Conservation (phyloP, 352 stramenopile genomes). For the Pythium phragmiticola region DNA sequence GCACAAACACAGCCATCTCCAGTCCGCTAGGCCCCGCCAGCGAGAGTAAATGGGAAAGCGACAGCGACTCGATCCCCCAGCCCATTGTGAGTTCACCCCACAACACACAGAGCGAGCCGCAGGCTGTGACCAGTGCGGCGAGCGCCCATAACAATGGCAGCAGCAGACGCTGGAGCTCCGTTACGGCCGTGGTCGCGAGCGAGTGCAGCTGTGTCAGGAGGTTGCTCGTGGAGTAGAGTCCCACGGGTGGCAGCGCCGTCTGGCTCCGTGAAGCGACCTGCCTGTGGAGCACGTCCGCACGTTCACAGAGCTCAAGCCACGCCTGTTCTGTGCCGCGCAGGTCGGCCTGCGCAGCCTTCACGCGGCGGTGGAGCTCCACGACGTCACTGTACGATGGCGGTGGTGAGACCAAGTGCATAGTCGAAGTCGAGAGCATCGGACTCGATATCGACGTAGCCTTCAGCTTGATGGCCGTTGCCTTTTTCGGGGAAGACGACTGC, state of each 20-base stretch:
- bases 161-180: conserved; percentile 30
- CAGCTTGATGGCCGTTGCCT: not conserved
- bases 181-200: conserved; percentile 14
- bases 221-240: conserved; percentile 42
- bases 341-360: conserved; percentile 39
- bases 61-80: conserved; percentile 23
- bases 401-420: conserved; percentile 15
- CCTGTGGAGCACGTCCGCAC: conserved; percentile 33
- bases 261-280: not conserved
- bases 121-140: conserved; percentile 29
- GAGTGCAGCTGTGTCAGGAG: conserved; percentile 34
- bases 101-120: conserved; percentile 51
- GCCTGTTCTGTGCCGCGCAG: conserved; percentile 52
- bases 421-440: conserved; percentile 22
- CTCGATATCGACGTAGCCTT: conserved; percentile 6
- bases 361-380: conserved; percentile 50
- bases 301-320: conserved; percentile 59
- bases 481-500: not conserved
- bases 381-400: conserved; percentile 44
- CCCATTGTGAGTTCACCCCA: conserved; percentile 70
- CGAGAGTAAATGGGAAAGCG: conserved; percentile 30
- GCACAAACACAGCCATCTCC: conserved; percentile 40
- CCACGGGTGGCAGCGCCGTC: conserved; percentile 28
- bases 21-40: conserved; percentile 23
- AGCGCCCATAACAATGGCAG: conserved; percentile 32